These are phyloP conservation scores for Colletotrichum tamarilloi DNA, from an alignment of 2,329 filamentous ascomycete genomes.

Conservation along the genomic window DNA sequence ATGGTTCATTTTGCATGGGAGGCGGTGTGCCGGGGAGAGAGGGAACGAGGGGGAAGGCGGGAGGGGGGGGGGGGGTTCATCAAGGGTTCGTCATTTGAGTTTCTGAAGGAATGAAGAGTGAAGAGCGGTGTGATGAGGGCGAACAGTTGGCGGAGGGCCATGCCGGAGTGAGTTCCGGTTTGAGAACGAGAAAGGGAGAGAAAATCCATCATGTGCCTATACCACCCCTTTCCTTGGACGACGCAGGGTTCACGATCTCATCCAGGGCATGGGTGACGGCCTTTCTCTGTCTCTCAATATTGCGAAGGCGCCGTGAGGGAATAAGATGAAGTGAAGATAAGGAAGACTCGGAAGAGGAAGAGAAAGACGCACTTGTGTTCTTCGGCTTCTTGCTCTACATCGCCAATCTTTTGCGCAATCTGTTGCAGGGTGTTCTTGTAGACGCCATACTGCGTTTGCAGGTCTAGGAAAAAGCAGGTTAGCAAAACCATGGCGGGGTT, in stretches of 20 bases:
- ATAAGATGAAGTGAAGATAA: constrained; percentile 17
- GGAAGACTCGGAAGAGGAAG: not conserved
- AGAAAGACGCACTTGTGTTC: constrained; percentile 87
- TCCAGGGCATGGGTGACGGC: not conserved
- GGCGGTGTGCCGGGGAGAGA: constrained; percentile 19
- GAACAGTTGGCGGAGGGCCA: not conserved
- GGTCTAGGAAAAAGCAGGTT: constrained; percentile 63
- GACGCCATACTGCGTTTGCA: constrained; percentile 82
- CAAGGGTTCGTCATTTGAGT: not conserved
- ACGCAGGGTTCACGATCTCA: not conserved
- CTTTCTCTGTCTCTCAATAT: not conserved
- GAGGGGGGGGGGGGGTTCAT: not conserved
- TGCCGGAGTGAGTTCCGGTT: constrained; percentile 34
- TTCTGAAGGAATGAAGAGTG: not conserved
- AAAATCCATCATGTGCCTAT: not conserved
- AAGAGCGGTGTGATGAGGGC: constrained; percentile 32
- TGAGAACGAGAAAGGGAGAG: not conserved
- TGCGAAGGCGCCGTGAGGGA: constrained; percentile 14
- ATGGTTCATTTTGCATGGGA: not conserved
- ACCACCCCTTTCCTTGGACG: not conserved
- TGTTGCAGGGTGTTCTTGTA: constrained; percentile 86
- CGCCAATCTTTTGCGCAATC: constrained; percentile 94
- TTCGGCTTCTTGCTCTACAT: constrained; percentile 96
- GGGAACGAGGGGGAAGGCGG: too few relatives aligned
- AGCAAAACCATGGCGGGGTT: constrained; percentile 30